phyloP scores from a whole-genome alignment of 1,284 basidiomycete species.

The Ceratobasidium sp. region DNA sequence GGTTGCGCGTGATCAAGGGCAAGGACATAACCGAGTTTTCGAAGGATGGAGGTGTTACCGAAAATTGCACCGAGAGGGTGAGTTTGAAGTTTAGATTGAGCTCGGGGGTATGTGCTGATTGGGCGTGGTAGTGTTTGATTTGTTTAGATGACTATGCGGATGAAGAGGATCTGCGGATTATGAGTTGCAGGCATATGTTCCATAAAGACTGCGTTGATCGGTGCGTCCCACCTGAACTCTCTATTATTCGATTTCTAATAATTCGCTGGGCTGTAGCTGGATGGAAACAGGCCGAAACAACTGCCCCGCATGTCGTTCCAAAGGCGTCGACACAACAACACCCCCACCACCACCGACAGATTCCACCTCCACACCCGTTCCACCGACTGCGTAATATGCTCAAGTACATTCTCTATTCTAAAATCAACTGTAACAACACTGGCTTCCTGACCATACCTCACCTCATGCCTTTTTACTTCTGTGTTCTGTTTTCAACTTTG shows the following conservation, averaged over 20 bases:
- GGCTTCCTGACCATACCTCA: no score
- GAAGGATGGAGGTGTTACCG: conserved; percentile 71
- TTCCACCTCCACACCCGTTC: not conserved
- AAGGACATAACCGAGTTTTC: conserved; percentile 64
- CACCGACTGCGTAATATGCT: no score
- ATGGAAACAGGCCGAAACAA: conserved; percentile 86
- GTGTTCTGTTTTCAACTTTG: no score
- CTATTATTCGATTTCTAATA: not conserved
- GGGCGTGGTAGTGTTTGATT: conserved; percentile 72
- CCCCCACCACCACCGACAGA: conserved; percentile 26
- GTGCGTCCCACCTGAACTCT: conserved; percentile 17
- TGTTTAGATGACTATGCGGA: conserved; percentile 85
- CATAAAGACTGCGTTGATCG: conserved; percentile 86
- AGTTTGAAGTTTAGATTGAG: conserved; percentile 52
- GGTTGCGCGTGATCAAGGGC: conserved; percentile 77
- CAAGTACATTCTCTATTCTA: no score
- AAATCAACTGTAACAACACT: conserved; percentile 39
- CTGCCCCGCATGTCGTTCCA: conserved; percentile 87
- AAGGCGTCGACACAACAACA: conserved; percentile 45
- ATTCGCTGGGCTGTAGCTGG: conserved; percentile 66
- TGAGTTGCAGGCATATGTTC: conserved; percentile 87
- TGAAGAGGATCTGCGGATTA: conserved; percentile 81
- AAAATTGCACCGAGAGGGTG: conserved; percentile 83
- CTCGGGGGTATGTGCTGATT: no score
- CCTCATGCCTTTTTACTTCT: not conserved